Evolutionary conservation across 2,329 filamentous ascomycete genomes (phyloP).

Genomic region (Mycosphaerella sp.): DNA sequence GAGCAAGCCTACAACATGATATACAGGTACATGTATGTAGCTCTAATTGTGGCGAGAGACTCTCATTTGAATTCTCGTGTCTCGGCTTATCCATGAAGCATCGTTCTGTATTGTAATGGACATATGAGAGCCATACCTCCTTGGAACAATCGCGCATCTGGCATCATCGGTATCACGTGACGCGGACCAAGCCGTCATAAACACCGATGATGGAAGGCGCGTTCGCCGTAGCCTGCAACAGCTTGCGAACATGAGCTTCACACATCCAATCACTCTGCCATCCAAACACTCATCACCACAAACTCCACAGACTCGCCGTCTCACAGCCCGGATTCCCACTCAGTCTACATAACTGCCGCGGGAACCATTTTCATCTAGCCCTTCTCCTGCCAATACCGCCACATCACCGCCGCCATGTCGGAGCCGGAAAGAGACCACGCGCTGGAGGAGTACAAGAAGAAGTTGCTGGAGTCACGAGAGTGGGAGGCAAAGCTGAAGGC

Average conservation of each 20-base stretch:
- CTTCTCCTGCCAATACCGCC: no score
- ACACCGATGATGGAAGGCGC: neutral
- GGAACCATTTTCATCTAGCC: no score
- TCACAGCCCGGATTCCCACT: no score
- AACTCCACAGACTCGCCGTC: neutral
- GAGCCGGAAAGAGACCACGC: constrained; percentile 49
- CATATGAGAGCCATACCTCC: no score
- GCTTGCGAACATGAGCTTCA: neutral
- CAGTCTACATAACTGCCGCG: no score
- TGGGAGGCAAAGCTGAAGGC: constrained; percentile 98
- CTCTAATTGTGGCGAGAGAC: no score
- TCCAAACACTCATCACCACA: neutral
- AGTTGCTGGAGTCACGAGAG: constrained; percentile 82
- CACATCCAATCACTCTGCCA: neutral
- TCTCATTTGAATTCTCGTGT: neutral
- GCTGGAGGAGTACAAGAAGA: constrained; percentile 49
- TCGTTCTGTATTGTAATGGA: no score
- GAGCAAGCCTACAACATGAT: no score
- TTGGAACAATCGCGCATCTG: no score
- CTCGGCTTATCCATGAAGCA: neutral
- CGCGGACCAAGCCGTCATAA: neutral
- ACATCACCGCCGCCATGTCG: constrained; percentile 20
- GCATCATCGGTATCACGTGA: neutral
- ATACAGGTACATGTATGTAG: no score
- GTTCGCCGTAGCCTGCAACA: neutral